Conservation (phyloP, 1,284 basidiomycete genomes). For the Cutaneotrichosporon daszewskae region DNA sequence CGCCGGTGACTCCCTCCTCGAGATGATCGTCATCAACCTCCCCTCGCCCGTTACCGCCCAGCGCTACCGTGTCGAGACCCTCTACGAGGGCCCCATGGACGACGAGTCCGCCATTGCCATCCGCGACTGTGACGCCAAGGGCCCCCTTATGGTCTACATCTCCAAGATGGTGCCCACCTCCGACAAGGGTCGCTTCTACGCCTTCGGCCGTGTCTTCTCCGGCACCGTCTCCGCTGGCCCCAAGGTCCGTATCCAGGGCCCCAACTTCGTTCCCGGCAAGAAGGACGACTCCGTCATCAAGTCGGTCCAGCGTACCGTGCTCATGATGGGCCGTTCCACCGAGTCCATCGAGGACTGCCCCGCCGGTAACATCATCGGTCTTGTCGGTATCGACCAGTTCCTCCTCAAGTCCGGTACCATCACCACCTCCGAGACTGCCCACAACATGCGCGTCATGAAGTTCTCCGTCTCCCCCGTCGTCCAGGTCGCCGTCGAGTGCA, state of each 20-base stretch:
- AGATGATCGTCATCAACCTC: conserved; percentile 99
- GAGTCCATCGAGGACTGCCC: conserved; percentile 99
- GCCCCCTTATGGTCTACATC: conserved; percentile 95
- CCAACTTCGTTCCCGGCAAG: conserved; percentile 97
- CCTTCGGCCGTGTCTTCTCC: conserved; percentile 99
- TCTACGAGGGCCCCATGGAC: conserved; percentile 99
- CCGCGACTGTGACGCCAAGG: conserved; percentile 96
- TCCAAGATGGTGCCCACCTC: conserved; percentile 99
- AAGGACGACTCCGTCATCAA: conserved; percentile 99
- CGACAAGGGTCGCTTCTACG: conserved; percentile 99
- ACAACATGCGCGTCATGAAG: conserved; percentile 99
- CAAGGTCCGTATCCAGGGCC: conserved; percentile 99
- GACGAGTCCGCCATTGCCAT: conserved; percentile 99
- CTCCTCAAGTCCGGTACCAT: conserved; percentile 98
- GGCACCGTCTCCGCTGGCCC: conserved; percentile 95
- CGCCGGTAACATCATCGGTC: conserved; percentile 96
- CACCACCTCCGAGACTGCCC: conserved; percentile 94
- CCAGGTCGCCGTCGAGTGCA: conserved; percentile 98
- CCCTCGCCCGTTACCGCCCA: conserved; percentile 96
- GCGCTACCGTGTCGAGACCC: conserved; percentile 97
- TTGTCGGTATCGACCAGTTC: conserved; percentile 99
- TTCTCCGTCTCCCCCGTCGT: conserved; percentile 99
- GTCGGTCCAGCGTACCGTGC: conserved; percentile 95
- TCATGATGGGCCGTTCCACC: conserved; percentile 99
- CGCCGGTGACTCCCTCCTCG: conserved; percentile 95